Conservation (phyloP, 495 filamentous ascomycete species). For the Ascodesmis nigricans region DNA sequence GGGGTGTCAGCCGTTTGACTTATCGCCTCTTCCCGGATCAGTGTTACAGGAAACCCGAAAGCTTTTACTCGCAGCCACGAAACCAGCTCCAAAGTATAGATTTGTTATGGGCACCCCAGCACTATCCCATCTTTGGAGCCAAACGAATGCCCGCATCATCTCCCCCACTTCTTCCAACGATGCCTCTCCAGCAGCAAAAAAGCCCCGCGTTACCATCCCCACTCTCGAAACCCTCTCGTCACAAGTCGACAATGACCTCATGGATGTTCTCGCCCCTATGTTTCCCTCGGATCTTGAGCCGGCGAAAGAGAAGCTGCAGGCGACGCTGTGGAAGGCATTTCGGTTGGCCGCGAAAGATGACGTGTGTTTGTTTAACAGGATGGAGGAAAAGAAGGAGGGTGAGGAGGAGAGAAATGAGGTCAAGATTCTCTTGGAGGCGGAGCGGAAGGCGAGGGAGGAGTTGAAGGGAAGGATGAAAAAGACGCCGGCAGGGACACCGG, state of each 20-base stretch:
- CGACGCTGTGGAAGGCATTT: slow-evolving; percentile 73
- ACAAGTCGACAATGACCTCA: slow-evolving; percentile 26
- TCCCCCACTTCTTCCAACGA: not conserved
- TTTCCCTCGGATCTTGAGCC: slow-evolving; percentile 45
- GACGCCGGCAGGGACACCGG: slow-evolving; percentile 4
- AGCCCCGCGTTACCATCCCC: slow-evolving; percentile 32
- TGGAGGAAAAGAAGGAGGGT: slow-evolving; percentile 42
- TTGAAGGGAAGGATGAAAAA: slow-evolving; percentile 14
- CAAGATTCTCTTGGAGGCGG: slow-evolving; percentile 19
- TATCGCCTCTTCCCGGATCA: slow-evolving; percentile 43
- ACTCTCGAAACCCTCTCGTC: slow-evolving; percentile 29
- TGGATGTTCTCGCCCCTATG: slow-evolving; percentile 58
- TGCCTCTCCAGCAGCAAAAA: slow-evolving; percentile 22
- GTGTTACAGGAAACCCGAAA: slow-evolving; percentile 36
- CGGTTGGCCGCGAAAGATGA: slow-evolving; percentile 51
- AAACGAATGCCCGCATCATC: not conserved
- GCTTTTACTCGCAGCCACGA: slow-evolving; percentile 41
- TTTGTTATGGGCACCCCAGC: slow-evolving; percentile 49
- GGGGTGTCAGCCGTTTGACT: slow-evolving; percentile 66
- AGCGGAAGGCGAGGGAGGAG: slow-evolving; percentile 18
- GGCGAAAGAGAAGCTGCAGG: slow-evolving; percentile 46
- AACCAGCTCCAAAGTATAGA: slow-evolving; percentile 40
- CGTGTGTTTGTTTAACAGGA: slow-evolving; percentile 58
- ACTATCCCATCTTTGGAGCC: slow-evolving; percentile 20
- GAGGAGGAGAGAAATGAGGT: slow-evolving; percentile 21